Percentiles rank a stretch among this genome's conserved stretches.
phyloP scores from a whole-genome alignment of 2,329 filamentous ascomycete species.

The Geosmithia flava region DNA sequence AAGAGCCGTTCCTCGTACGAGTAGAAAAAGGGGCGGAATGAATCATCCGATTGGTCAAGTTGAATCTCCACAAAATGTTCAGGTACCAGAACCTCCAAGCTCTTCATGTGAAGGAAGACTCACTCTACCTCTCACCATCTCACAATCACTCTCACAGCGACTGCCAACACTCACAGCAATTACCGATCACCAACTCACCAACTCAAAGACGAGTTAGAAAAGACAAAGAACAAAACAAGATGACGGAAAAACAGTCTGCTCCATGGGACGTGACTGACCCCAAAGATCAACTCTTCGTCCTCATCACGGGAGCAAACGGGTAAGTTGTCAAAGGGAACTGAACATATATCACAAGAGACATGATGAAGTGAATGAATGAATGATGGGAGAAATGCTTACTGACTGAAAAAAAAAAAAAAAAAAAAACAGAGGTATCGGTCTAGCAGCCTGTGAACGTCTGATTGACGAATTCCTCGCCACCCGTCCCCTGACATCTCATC shows the following conservation, averaged over 20 bases:
- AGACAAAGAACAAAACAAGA: not conserved
- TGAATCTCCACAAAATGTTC: no score
- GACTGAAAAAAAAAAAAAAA: not conserved
- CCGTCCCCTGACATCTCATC: conserved; percentile 51
- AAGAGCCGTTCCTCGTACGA: no score
- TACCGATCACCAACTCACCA: not conserved
- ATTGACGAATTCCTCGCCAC: conserved; percentile 79
- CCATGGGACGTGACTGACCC: conserved; percentile 23
- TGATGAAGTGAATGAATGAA: not conserved
- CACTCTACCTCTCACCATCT: no score
- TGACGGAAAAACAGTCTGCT: conserved; percentile 4
- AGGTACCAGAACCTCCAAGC: no score
- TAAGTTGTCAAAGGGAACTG: no score
- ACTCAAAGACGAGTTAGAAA: not conserved
- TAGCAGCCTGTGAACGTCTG: conserved; percentile 69
- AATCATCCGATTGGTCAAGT: no score
- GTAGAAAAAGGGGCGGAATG: no score
- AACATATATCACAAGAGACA: no score
- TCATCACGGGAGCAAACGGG: conserved; percentile 85
- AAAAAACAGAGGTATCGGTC: conserved; percentile 63
- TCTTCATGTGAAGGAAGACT: no score
- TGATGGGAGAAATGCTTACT: not conserved
- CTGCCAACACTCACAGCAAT: no score
- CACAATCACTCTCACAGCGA: no score
- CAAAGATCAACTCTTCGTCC: conserved; percentile 43